Evolutionary conservation across 2,329 filamentous ascomycete species (phyloP).

Genomic region (Curvularia sp.): DNA sequence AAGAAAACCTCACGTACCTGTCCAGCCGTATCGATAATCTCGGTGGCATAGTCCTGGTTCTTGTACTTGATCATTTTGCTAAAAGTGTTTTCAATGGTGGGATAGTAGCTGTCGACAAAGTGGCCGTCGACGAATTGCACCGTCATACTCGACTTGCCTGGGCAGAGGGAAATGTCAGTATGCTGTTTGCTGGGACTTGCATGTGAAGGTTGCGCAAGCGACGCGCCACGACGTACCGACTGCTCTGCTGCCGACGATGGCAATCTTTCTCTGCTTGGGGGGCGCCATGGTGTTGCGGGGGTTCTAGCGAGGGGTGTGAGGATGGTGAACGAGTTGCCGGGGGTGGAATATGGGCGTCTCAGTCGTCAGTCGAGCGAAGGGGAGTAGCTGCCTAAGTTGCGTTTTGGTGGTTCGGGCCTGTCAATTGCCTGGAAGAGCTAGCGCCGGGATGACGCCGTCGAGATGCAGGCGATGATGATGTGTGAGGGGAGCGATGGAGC

Average conservation of each 20-base stretch:
- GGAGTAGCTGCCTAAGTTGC: constrained; percentile 33
- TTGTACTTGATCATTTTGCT: constrained; percentile 94
- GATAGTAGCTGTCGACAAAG: constrained; percentile 99
- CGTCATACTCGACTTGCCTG: constrained; percentile 96
- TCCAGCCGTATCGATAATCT: constrained; percentile 97
- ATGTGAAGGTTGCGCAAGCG: constrained; percentile 26
- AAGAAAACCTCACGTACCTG: constrained; percentile 66
- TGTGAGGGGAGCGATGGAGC: neutral
- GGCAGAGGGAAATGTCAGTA: constrained; percentile 24
- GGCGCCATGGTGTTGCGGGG: constrained; percentile 63
- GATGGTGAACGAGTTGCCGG: constrained; percentile 35
- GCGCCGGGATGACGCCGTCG: constrained; percentile 32
- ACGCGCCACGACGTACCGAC: constrained; percentile 67
- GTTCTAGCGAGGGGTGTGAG: constrained; percentile 20
- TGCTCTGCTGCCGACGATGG: constrained; percentile 92
- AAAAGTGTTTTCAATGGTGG: constrained; percentile 98
- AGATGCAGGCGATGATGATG: constrained; percentile 24
- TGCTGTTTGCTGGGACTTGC: constrained; percentile 10
- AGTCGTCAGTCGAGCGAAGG: constrained; percentile 25
- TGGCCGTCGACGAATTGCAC: constrained; percentile 97
- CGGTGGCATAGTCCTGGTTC: constrained; percentile 90
- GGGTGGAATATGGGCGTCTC: constrained; percentile 21
- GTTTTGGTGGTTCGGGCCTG: constrained; percentile 28
- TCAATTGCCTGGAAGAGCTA: constrained; percentile 34
- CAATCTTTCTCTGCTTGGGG: constrained; percentile 90